These are phyloP conservation scores for Candida vaughaniae DNA, from an alignment of 805 yeast genomes.

Conservation along the genomic window DNA sequence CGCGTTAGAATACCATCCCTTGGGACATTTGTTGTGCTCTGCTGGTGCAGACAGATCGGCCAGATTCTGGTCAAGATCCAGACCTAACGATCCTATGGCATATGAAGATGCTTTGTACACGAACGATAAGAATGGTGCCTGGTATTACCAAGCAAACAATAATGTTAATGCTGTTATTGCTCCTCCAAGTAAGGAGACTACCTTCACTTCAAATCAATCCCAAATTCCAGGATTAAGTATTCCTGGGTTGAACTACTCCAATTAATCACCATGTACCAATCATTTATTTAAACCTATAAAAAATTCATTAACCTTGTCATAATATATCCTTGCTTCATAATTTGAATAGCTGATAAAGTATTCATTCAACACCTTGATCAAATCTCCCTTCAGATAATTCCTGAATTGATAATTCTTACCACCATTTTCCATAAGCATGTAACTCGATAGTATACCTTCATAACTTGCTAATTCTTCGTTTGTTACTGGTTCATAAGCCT, in stretches of 20 bases:
- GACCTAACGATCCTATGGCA: constrained; percentile 84
- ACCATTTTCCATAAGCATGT: constrained; percentile 26
- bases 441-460: constrained; percentile 16
- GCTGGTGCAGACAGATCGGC: constrained; percentile 94
- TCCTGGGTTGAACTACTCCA: constrained; percentile 19
- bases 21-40: constrained; percentile 86
- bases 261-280: too few relatives aligned
- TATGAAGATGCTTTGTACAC: constrained; percentile 82
- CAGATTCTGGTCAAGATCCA: constrained; percentile 89
- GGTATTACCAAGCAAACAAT: constrained; percentile 48
- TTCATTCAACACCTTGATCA: constrained; percentile 8
- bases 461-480: constrained; percentile 22
- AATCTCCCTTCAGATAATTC: constrained; percentile 9
- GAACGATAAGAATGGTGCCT: constrained; percentile 45
- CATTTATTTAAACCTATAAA: too few relatives aligned
- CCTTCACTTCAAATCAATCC: constrained; percentile 4
- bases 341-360: constrained; percentile 18
- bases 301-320: constrained; percentile 26
- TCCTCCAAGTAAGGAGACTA: constrained; percentile 14
- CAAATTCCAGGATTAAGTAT: constrained; percentile 15
- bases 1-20: constrained; percentile 87
- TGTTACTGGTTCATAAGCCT: constrained; percentile 31
- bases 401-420: constrained; percentile 19
- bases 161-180: constrained; percentile 42
- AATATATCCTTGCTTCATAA: constrained; percentile 23